Evolutionary conservation across 768 basidiomycete species (phyloP), one percentile per base, ranked within the genome.

Genomic region (Mycena leptocephala): DNA sequence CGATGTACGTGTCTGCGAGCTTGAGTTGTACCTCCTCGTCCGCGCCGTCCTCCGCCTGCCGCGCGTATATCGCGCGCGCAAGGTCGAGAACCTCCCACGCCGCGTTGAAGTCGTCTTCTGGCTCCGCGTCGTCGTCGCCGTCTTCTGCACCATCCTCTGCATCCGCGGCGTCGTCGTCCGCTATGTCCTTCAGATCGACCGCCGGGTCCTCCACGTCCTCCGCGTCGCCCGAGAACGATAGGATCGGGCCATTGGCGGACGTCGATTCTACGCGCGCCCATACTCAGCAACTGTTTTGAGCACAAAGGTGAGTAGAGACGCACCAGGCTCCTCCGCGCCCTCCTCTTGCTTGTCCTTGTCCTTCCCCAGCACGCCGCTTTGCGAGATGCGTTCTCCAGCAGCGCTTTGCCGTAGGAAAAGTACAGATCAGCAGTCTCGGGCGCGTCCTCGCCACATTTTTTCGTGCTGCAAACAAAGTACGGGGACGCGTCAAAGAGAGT

Each of bases 11-110:
- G 76, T 99, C 97, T 5, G 98, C 98, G 64, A 98, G 89, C 86
- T 95, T 96, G 68, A 98, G 89, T 81, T 91, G 93, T 41, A 91
- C 84, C 68, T 90, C 89, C 18, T 94, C 93, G 55, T 90, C 89
- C 32, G 90, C 91, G 10, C 88, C 88, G 7, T 89, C 86, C 24
- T 82, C 86, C 76, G 87, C 87, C 75, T 90, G 89, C 83, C 94
- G 95, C 77, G 93, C 92, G 80, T 96, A 97, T 74, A 98, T 94
- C 14, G 94, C 92, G 48, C 97, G 90, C 26, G 98, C 97, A 70
- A 98, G 92, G 79, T 99, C 98, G n/a, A 99, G 89, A 3, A 98
- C 94, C 82, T 98, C 96, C 97, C 98, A 99, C 16, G 98, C 97
- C 32, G 96, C 96, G 78, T 98, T 98, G 84, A 98, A 98, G 81